A percentile compares a stretch with the other conserved stretches of the same genome.
Conservation (phyloP, 371 early-diverging fungal species). For the Entomophthora muscae region DNA sequence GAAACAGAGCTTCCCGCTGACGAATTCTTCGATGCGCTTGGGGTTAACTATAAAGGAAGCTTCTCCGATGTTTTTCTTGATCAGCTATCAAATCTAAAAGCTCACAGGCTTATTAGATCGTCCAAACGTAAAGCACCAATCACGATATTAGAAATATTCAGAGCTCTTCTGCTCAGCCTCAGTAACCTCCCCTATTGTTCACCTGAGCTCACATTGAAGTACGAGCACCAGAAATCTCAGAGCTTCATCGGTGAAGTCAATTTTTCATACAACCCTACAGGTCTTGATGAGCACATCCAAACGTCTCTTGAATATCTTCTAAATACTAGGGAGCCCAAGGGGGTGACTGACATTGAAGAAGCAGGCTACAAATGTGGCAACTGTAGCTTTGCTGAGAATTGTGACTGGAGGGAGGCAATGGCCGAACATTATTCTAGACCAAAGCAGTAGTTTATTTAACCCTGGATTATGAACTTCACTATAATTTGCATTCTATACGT, state of each 20-base stretch:
- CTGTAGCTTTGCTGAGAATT: neutral
- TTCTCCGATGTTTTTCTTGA: neutral
- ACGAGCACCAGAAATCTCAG: neutral
- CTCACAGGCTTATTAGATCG: neutral
- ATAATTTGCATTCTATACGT: too few relatives aligned
- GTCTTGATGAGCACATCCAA: neutral
- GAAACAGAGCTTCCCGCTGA: neutral
- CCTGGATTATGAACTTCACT: neutral
- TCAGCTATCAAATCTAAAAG: neutral
- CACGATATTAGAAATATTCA: neutral
- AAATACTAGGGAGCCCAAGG: neutral
- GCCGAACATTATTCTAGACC: neutral
- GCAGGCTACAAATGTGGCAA: conserved; percentile 1
- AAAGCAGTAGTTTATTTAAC: neutral
- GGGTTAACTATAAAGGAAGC: neutral
- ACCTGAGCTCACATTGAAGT: neutral
- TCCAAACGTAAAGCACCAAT: neutral
- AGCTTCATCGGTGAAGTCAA: neutral
- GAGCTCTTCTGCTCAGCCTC: neutral
- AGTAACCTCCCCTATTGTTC: neutral
- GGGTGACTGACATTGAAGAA: conserved; percentile 7
- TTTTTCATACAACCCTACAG: neutral
- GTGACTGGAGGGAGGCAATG: neutral
- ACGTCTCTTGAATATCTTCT: neutral
- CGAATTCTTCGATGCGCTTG: neutral